A percentile compares a stretch with the other conserved stretches of the same genome.
phyloP scores from a whole-genome alignment of 202 grass and related monocot species.

The Carex arenaria region DNA sequence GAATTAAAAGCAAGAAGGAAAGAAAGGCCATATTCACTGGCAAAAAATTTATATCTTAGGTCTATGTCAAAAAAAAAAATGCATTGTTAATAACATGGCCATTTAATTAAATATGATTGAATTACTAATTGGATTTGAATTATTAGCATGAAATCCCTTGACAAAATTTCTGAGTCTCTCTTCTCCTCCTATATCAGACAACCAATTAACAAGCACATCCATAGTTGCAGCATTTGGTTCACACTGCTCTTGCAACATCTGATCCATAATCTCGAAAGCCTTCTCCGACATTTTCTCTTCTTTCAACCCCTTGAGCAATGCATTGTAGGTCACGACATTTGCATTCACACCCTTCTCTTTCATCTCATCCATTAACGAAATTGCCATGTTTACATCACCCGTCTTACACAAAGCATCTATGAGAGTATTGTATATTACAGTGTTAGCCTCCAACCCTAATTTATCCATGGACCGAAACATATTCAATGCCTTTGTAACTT shows the following conservation, averaged over 20 bases:
- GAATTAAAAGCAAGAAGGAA: neutral
- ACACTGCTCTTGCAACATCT: constrained; percentile 56
- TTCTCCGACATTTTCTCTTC: constrained; percentile 39
- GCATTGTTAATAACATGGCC: neutral
- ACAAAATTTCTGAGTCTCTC: constrained; percentile 55
- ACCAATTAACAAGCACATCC: constrained; percentile 68
- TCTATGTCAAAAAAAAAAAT: neutral
- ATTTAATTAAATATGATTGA: neutral
- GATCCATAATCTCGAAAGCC: constrained; percentile 65
- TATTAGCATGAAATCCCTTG: neutral
- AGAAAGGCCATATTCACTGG: neutral
- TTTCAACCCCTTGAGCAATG: constrained; percentile 53
- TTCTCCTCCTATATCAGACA: constrained; percentile 51
- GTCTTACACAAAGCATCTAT: constrained; percentile 57
- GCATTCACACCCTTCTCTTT: constrained; percentile 37
- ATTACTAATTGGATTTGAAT: neutral
- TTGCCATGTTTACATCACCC: constrained; percentile 29
- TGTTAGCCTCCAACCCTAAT: constrained; percentile 39
- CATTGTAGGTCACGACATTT: constrained; percentile 56
- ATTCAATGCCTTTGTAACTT: constrained; percentile 44
- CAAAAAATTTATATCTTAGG: neutral
- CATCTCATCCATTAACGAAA: constrained; percentile 59
- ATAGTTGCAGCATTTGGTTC: constrained; percentile 60
- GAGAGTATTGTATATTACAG: constrained; percentile 59
- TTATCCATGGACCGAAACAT: constrained; percentile 57